A percentile compares a stretch with the other conserved stretches of the same genome.
phyloP scores from a whole-genome alignment of 768 basidiomycete genomes.

The Suillus brevipes region DNA sequence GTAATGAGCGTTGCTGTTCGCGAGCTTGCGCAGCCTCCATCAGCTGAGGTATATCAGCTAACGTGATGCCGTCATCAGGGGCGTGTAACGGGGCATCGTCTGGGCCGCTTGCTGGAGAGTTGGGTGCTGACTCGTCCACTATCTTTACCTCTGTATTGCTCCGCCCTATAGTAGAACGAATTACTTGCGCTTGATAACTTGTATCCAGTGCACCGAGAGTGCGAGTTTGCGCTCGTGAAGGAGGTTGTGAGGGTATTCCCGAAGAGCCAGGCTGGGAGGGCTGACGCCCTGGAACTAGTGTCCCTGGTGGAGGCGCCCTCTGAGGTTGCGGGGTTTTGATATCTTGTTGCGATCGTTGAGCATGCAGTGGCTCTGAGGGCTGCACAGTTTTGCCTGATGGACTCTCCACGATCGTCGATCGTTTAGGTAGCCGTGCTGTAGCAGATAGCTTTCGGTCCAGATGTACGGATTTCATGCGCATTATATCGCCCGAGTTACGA shows the following conservation, averaged over 20 bases:
- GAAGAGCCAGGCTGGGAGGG: constrained; percentile 33
- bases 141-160: constrained; percentile 88
- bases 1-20: constrained; percentile 82
- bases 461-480: constrained; percentile 92
- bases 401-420: constrained; percentile 94
- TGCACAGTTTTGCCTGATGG: constrained; percentile 87
- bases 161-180: constrained; percentile 69
- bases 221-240: constrained; percentile 39
- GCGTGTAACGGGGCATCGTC: constrained; percentile 41
- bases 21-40: constrained; percentile 91
- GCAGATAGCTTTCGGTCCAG: constrained; percentile 95
- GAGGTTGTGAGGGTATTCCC: constrained; percentile 29
- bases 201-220: constrained; percentile 40
- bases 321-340: constrained; percentile 41
- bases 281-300: constrained; percentile 36
- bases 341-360: constrained; percentile 48
- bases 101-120: constrained; percentile 59
- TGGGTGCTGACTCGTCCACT: constrained; percentile 76
- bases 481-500: constrained; percentile 85
- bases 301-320: constrained; percentile 38
- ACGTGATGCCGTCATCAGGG: constrained; percentile 82
- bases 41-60: constrained; percentile 92
- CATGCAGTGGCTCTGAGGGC: constrained; percentile 56
- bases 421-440: constrained; percentile 87
- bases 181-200: constrained; percentile 42